Conservation (phyloP, 148 eudicot species). For the Pouteria glomerata region DNA sequence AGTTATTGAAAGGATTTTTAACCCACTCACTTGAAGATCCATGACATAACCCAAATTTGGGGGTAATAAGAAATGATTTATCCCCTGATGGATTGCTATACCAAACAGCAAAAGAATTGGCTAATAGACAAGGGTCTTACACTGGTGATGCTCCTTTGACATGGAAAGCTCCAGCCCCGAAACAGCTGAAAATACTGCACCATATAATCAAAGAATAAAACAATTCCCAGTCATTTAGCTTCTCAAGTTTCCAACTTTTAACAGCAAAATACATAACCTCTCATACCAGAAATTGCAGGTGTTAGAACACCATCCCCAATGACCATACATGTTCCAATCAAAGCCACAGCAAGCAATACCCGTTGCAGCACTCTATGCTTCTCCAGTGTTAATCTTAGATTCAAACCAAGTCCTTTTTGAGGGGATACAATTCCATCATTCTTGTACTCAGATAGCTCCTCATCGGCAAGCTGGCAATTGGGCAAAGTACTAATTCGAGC, state of each 20-base stretch:
- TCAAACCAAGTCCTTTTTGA: constrained; percentile 23
- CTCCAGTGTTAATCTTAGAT: constrained; percentile 51
- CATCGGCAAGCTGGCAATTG: constrained; percentile 61
- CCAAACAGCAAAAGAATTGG: neutral
- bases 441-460: constrained; percentile 57
- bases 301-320: constrained; percentile 80
- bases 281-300: constrained; percentile 63
- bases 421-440: constrained; percentile 31
- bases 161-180: constrained; percentile 71
- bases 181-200: constrained; percentile 72
- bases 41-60: neutral
- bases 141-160: constrained; percentile 51
- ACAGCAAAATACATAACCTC: constrained; percentile 5
- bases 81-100: neutral
- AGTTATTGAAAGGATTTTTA: neutral
- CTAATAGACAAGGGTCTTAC: constrained; percentile 29
- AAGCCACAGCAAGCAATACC: constrained; percentile 51
- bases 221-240: neutral
- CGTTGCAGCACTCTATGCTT: constrained; percentile 45
- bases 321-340: constrained; percentile 79
- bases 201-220: constrained; percentile 10
- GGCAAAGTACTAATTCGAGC: constrained; percentile 61
- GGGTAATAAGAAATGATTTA: neutral
- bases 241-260: constrained; percentile 4
- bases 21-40: neutral